These are phyloP conservation scores for Hebeloma cylindrosporum DNA, from an alignment of 768 basidiomycete genomes.

Conservation along the genomic window DNA sequence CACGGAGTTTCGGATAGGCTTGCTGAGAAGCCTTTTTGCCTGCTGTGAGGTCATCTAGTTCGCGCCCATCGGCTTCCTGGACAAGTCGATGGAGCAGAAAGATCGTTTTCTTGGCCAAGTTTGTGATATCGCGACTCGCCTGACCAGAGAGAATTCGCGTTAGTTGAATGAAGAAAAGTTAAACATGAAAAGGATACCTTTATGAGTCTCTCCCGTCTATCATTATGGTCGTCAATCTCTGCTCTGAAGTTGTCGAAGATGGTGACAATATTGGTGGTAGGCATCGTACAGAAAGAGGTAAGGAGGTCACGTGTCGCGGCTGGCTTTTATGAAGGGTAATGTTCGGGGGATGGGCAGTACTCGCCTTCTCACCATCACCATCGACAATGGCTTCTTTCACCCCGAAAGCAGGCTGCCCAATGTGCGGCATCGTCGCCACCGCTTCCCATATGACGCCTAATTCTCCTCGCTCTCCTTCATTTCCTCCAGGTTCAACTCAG, in stretches of 20 bases:
- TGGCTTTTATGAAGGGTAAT: not conserved
- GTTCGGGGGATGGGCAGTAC: constrained; percentile 5
- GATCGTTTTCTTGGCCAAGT: constrained; percentile 89
- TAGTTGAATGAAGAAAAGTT: constrained; percentile 4
- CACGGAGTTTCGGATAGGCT: constrained; percentile 60
- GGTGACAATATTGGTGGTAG: constrained; percentile 23
- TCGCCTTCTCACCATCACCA: constrained; percentile 6
- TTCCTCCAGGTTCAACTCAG: constrained; percentile 45
- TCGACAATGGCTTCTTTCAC: constrained; percentile 49
- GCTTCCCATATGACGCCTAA: constrained; percentile 45
- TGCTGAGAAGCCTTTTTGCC: constrained; percentile 47
- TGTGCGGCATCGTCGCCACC: constrained; percentile 70
- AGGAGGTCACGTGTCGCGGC: constrained; percentile 22
- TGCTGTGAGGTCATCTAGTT: constrained; percentile 27
- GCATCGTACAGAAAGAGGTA: constrained; percentile 20
- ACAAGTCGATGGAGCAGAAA: constrained; percentile 84
- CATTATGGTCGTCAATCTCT: constrained; percentile 81
- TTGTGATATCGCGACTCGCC: constrained; percentile 87
- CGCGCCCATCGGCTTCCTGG: constrained; percentile 29
- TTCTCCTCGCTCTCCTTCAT: constrained; percentile 46
- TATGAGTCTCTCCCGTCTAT: constrained; percentile 86
- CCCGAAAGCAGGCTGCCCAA: constrained; percentile 68
- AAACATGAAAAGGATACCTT: constrained; percentile 52
- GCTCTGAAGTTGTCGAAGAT: constrained; percentile 64
- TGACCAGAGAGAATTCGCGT: constrained; percentile 25